These are phyloP conservation scores for Sclerotinia sclerotiorum DNA, from an alignment of 2,329 filamentous ascomycete genomes.

Conservation along the genomic window DNA sequence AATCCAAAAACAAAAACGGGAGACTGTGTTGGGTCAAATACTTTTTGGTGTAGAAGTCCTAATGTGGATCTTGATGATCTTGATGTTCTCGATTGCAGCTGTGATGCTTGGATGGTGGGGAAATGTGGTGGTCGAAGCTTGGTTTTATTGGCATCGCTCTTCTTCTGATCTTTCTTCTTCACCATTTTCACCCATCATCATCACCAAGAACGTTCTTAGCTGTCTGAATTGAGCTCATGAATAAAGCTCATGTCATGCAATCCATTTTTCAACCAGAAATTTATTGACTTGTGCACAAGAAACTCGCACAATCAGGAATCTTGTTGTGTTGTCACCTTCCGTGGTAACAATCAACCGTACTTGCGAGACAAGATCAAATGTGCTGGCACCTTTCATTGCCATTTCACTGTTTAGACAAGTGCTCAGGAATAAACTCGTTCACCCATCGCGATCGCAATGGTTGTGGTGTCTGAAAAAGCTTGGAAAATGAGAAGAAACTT, in stretches of 20 bases:
- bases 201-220: not conserved
- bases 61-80: constrained; percentile 18
- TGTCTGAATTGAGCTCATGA: not conserved
- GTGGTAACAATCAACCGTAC: constrained; percentile 2
- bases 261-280: not conserved
- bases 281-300: not conserved
- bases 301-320: not conserved
- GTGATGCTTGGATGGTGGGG: not conserved
- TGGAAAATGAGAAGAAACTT: not conserved
- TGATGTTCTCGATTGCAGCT: constrained; percentile 7
- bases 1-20: not conserved
- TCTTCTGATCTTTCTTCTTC: constrained; percentile 10
- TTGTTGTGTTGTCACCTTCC: not conserved
- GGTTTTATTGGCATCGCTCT: not conserved
- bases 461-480: not conserved
- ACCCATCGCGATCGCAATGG: not conserved
- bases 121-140: constrained; percentile 9
- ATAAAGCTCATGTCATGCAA: not conserved
- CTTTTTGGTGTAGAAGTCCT: constrained; percentile 14
- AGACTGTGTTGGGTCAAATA: constrained; percentile 3
- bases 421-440: not conserved
- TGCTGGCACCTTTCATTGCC: constrained; percentile 12
- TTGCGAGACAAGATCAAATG: constrained; percentile 3
- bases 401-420: not conserved
- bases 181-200: not conserved